Conservation (phyloP, 2,329 filamentous ascomycete genomes). For the Diaporthe citriasiana region DNA sequence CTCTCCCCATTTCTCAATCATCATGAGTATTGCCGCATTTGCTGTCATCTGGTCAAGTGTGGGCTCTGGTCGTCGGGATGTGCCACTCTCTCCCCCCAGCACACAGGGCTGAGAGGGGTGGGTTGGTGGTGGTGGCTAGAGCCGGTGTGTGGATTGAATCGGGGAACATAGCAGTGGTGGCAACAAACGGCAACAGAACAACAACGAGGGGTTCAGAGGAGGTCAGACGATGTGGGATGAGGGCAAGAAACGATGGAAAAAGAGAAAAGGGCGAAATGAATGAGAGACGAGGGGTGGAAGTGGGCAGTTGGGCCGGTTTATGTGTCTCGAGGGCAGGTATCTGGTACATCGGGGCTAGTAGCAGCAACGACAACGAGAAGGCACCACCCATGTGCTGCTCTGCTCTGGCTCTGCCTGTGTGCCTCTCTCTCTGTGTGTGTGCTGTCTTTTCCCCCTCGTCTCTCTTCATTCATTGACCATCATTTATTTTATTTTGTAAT, state of each 20-base stretch:
- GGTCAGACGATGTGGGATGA: constrained; percentile 38
- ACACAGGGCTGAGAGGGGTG: constrained; percentile 1
- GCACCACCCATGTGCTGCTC: constrained; percentile 20
- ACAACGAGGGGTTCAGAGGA: constrained; percentile 18
- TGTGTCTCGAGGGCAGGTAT: constrained; percentile 33
- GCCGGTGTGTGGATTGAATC: constrained; percentile 7
- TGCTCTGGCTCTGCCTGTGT: background rate
- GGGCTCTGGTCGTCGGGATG: background rate
- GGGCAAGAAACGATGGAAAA: constrained; percentile 43
- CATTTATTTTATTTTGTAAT: background rate
- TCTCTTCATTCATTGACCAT: background rate
- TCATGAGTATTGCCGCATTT: background rate
- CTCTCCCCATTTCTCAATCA: background rate
- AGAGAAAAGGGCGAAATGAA: constrained; percentile 46
- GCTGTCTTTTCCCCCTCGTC: no score
- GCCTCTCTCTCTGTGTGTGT: no score
- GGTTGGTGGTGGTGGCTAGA: background rate
- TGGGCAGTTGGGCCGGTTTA: constrained; percentile 51
- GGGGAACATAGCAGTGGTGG: constrained; percentile 17
- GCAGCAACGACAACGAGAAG: constrained; percentile 10
- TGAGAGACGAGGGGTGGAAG: constrained; percentile 47
- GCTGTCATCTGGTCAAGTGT: constrained; percentile 4
- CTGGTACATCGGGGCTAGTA: constrained; percentile 19
- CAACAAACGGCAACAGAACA: constrained; percentile 30
- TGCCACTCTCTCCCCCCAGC: background rate